A percentile compares a stretch with the other conserved stretches of the same genome.
phyloP scores from a whole-genome alignment of 1,139 yeast species.

The Candida gigantensis region DNA sequence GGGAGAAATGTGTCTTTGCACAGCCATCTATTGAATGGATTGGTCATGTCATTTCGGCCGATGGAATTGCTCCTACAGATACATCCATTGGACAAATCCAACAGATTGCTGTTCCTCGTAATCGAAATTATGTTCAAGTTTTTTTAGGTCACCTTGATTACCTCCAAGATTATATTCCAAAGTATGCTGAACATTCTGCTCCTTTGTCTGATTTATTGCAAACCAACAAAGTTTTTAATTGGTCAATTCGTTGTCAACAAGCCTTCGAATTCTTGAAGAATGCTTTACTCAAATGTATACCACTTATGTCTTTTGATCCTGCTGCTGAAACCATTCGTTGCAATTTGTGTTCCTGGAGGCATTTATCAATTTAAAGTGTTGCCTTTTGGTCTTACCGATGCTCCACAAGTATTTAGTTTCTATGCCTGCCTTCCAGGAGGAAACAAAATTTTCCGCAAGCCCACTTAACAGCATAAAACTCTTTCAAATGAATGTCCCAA shows the following conservation, averaged over 20 bases:
- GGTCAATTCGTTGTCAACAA: not conserved
- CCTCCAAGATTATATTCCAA: slow-evolving; percentile 1
- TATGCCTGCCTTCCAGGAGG: too few species aligned
- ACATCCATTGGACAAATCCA: slow-evolving; percentile 1
- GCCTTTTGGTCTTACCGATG: too few species aligned
- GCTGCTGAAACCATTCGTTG: not conserved
- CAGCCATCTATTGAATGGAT: not conserved
- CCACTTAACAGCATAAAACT: too few species aligned
- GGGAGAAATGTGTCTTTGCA: slow-evolving; percentile 1
- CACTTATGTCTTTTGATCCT: not conserved
- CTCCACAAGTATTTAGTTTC: too few species aligned
- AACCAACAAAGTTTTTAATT: not conserved
- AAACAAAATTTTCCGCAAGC: too few species aligned
- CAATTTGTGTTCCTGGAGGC: too few species aligned
- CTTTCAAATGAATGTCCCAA: too few species aligned
- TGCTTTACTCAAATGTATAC: not conserved
- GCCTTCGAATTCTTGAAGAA: not conserved
- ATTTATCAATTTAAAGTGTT: too few species aligned
- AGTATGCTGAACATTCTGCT: not conserved
- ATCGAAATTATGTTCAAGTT: not conserved
- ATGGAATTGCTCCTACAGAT: not conserved
- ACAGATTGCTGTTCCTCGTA: not conserved
- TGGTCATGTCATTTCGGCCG: not conserved
- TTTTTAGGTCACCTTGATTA: slow-evolving; percentile 1
- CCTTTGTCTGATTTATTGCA: not conserved